Conservation (phyloP, 2,329 filamentous ascomycete species). For the Aspergillus aculeatus region DNA sequence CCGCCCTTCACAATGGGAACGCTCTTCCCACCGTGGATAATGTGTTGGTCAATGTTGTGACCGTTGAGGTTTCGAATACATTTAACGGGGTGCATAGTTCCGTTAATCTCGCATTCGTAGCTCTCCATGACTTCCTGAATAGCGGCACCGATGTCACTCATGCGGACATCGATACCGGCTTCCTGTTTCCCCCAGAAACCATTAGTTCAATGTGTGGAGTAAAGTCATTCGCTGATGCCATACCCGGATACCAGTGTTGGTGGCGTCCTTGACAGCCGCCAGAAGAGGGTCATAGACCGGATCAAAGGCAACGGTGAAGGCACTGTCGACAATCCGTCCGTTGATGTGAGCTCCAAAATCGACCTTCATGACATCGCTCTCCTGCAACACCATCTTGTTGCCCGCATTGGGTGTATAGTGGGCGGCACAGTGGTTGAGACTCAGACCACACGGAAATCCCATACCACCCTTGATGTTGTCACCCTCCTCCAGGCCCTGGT, state of each 20-base stretch:
- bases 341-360: slow-evolving; percentile 72
- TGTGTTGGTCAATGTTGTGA: slow-evolving; percentile 85
- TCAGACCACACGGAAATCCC: slow-evolving; percentile 82
- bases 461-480: slow-evolving; percentile 77
- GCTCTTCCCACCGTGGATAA: slow-evolving; percentile 87
- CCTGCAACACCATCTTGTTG: slow-evolving; percentile 69
- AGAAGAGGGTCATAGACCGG: slow-evolving; percentile 68
- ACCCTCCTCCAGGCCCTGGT: slow-evolving; percentile 73
- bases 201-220: background rate
- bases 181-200: slow-evolving; percentile 50
- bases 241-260: slow-evolving; percentile 70
- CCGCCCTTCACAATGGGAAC: slow-evolving; percentile 89
- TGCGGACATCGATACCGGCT: slow-evolving; percentile 86
- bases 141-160: slow-evolving; percentile 77
- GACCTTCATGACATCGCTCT: slow-evolving; percentile 71
- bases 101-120: slow-evolving; percentile 82
- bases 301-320: slow-evolving; percentile 68
- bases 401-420: slow-evolving; percentile 86
- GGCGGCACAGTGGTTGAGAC: slow-evolving; percentile 79
- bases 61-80: slow-evolving; percentile 83
- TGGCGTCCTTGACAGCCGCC: slow-evolving; percentile 65
- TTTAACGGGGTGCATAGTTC: slow-evolving; percentile 76
- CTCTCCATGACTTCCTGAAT: slow-evolving; percentile 94
- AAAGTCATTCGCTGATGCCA: slow-evolving; percentile 13
- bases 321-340: slow-evolving; percentile 68